Evolutionary conservation across 2,329 filamentous ascomycete species (phyloP), one percentile per base, ranked within the genome.

Genomic region (Venturia pyrina): DNA sequence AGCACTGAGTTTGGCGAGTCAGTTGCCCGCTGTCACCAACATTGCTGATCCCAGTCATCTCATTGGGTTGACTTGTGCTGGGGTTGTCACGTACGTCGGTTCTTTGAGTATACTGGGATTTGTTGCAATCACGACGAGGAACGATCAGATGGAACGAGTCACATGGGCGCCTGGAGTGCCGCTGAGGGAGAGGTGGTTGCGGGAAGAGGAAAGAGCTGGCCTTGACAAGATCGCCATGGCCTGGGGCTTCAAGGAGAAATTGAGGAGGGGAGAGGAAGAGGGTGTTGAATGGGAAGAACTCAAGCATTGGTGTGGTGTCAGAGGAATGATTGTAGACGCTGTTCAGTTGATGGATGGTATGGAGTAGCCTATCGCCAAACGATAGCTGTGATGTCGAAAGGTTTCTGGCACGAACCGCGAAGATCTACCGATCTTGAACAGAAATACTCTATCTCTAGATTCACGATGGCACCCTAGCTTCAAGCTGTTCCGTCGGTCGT

Each of bases 81-180:
- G 90, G 15, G 89, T 95, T 62, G 79, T 93, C 68, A 89, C 91
- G 7, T 99, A 98, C 75, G 82, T 96, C 53, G 84, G 86, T 24
- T 90, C 91, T 69, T 92, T 92, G 5, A 87, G 86, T 4, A 91
- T 88, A 11, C 85, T 98, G 64, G 95, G 93, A 2, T 79, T 95
- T 53, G 86, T 98, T 46, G 91, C 93, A 10, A 80, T 96, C 67
- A 87, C 91, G 34, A 97, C 93, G 43, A 83, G 88, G 67, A 97
- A 97, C 76, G 93, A 98, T 75, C 92, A 98, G 77, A 96, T 97
- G 90, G 88, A 89, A 72, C 86, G 95, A 24, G 91, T 98, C 5
- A 93, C 91, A 1, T 99, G 95, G 95, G 83, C 89, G 10, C 86
- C 86, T 0, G 95, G 95, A 13, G 88, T 91, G 43, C 89, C 90